phyloP scores from a whole-genome alignment of 2,329 filamentous ascomycete species.

The Lachnellula hyalina region DNA sequence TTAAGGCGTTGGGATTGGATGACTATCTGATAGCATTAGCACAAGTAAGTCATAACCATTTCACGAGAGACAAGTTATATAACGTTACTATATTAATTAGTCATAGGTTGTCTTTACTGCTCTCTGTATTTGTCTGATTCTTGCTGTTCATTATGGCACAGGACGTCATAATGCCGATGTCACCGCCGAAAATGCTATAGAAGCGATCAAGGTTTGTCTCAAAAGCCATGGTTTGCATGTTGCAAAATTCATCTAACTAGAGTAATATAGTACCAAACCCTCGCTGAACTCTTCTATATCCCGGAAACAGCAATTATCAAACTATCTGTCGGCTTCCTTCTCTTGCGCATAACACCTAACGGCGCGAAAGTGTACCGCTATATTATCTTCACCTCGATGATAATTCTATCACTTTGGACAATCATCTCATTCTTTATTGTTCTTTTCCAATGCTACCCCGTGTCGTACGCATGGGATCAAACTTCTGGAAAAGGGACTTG shows the following conservation, averaged over 20 bases:
- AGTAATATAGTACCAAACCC: slow-evolving; percentile 39
- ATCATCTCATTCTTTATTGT: slow-evolving; percentile 39
- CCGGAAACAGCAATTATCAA: slow-evolving; percentile 19
- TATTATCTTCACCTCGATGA: slow-evolving; percentile 41
- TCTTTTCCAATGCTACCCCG: slow-evolving; percentile 20
- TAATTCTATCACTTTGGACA: slow-evolving; percentile 45
- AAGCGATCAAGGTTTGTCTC: slow-evolving; percentile 13
- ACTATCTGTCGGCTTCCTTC: slow-evolving; percentile 36
- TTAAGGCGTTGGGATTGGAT: slow-evolving; percentile 15
- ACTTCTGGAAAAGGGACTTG: slow-evolving; percentile 14
- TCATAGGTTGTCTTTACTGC: slow-evolving; percentile 12
- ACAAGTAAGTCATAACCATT: slow-evolving; percentile 7
- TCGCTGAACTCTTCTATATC: slow-evolving; percentile 16
- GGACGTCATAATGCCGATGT: slow-evolving; percentile 15
- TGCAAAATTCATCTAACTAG: no score
- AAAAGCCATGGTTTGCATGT: no score
- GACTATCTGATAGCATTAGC: slow-evolving; percentile 18
- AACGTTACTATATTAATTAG: no score
- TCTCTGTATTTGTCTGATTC: slow-evolving; percentile 11
- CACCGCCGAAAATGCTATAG: slow-evolving; percentile 3
- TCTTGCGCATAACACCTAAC: slow-evolving; percentile 38
- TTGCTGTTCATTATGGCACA: slow-evolving; percentile 16
- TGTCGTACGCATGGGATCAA: slow-evolving; percentile 45
- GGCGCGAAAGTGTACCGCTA: slow-evolving; percentile 39
- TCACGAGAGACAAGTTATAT: background rate